Percentiles rank a stretch among this genome's conserved stretches.
These are phyloP conservation scores for Piper longum DNA, from an alignment of 164 flowering plant genomes.

Conservation along the genomic window DNA sequence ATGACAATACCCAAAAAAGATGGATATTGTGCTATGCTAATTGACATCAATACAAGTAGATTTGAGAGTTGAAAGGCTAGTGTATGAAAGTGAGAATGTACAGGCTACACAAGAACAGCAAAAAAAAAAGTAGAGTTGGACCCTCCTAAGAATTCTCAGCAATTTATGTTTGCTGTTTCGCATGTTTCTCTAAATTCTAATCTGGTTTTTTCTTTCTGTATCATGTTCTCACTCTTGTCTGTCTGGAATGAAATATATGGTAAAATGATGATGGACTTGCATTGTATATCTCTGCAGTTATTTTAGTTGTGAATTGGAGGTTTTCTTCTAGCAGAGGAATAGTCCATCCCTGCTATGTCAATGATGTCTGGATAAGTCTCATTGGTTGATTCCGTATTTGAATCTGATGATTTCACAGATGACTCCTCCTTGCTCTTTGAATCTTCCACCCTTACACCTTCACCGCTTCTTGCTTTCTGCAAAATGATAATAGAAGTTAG, in stretches of 20 bases:
- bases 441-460: constrained; percentile 7
- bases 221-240: background rate
- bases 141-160: too few relatives aligned
- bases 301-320: constrained; percentile 68
- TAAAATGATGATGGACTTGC: background rate
- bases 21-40: too few relatives aligned
- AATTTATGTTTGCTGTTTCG: constrained; percentile 35
- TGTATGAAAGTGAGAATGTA: constrained; percentile 15
- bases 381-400: background rate
- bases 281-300: background rate
- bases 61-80: background rate
- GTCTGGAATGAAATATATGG: too few relatives aligned
- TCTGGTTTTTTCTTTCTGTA: background rate
- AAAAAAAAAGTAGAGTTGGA: too few relatives aligned
- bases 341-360: constrained; percentile 71
- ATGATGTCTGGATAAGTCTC: constrained; percentile 29
- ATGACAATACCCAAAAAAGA: too few relatives aligned
- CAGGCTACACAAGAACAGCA: constrained; percentile 6
- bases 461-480: constrained; percentile 17
- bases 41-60: too few relatives aligned
- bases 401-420: constrained; percentile 2
- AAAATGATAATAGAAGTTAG: background rate
- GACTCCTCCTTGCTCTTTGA: constrained; percentile 15
- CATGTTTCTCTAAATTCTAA: background rate
- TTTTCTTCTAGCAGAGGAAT: constrained; percentile 62